A percentile compares a stretch with the other conserved stretches of the same genome.
Conservation (phyloP, 805 yeast species). For the Saccharomycopsis sp. region DNA sequence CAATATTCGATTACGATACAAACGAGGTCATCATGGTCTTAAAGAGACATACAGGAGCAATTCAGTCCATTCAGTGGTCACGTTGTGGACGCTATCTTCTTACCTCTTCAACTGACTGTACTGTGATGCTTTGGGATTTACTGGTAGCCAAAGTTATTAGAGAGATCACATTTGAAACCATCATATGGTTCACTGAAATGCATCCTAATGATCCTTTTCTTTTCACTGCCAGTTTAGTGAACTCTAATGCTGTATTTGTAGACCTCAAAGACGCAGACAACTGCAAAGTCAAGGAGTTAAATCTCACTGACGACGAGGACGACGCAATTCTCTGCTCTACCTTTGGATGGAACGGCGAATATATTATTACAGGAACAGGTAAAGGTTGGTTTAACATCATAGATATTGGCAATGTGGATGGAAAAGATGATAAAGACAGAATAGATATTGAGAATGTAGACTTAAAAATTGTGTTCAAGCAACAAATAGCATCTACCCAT, state of each 20-base stretch:
- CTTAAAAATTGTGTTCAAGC: slow-evolving; percentile 29
- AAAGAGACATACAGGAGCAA: slow-evolving; percentile 61
- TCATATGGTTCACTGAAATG: slow-evolving; percentile 64
- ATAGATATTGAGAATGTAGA: slow-evolving; percentile 32
- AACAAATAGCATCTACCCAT: slow-evolving; percentile 54
- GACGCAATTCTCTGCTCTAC: slow-evolving; percentile 40
- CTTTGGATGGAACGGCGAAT: slow-evolving; percentile 48
- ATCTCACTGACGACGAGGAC: slow-evolving; percentile 16
- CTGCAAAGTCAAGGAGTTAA: slow-evolving; percentile 20
- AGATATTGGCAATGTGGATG: slow-evolving; percentile 17
- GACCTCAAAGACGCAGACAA: slow-evolving; percentile 29
- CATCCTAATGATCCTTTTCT: slow-evolving; percentile 41
- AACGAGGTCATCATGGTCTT: slow-evolving; percentile 48
- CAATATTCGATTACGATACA: slow-evolving; percentile 70
- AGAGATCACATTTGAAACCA: slow-evolving; percentile 51
- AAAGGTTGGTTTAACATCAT: slow-evolving; percentile 68
- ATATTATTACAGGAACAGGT: slow-evolving; percentile 67
- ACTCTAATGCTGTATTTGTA: slow-evolving; percentile 52
- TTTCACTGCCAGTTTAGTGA: slow-evolving; percentile 61
- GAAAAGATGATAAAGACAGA: slow-evolving; percentile 18
- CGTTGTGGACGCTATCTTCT: slow-evolving; percentile 60
- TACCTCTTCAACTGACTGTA: slow-evolving; percentile 78
- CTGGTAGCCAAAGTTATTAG: slow-evolving; percentile 34
- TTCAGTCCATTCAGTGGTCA: slow-evolving; percentile 76
- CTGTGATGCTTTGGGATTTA: slow-evolving; percentile 75